phyloP scores from a whole-genome alignment of 2,329 filamentous ascomycete species.

The Monilinia vaccinii-corymbosi region DNA sequence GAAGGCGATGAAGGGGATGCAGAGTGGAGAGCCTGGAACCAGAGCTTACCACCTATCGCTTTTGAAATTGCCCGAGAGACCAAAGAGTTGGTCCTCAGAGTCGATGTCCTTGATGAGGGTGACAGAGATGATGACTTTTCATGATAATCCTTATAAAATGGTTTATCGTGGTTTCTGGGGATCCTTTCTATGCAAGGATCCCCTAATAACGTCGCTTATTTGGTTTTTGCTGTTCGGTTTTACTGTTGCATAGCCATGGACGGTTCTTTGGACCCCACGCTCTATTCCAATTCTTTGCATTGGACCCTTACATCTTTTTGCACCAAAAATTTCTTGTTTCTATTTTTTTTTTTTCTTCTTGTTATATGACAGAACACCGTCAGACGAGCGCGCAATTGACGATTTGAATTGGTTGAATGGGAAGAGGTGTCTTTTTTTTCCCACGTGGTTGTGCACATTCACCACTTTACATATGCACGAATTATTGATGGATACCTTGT shows the following conservation, averaged over 20 bases:
- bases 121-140: constrained; percentile 24
- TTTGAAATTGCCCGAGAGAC: constrained; percentile 78
- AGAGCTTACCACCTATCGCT: constrained; percentile 71
- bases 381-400: neutral
- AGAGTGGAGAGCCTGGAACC: constrained; percentile 54
- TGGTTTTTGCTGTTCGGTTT: neutral
- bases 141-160: neutral
- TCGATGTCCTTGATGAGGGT: constrained; percentile 32
- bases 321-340: neutral
- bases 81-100: constrained; percentile 56
- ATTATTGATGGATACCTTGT: constrained; percentile 3
- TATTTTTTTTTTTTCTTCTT: neutral
- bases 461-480: neutral
- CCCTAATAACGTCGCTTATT: neutral
- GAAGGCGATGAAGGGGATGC: constrained; percentile 44
- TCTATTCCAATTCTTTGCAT: constrained; percentile 3
- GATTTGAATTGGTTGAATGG: constrained; percentile 5
- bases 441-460: neutral
- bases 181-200: neutral
- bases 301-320: neutral
- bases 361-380: constrained; percentile 1
- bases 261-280: neutral
- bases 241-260: constrained; percentile 9
- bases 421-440: neutral
- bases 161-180: neutral